Evolutionary conservation across 169 alveolate genomes (phyloP).

Genomic region (Plasmodium falciparum): DNA sequence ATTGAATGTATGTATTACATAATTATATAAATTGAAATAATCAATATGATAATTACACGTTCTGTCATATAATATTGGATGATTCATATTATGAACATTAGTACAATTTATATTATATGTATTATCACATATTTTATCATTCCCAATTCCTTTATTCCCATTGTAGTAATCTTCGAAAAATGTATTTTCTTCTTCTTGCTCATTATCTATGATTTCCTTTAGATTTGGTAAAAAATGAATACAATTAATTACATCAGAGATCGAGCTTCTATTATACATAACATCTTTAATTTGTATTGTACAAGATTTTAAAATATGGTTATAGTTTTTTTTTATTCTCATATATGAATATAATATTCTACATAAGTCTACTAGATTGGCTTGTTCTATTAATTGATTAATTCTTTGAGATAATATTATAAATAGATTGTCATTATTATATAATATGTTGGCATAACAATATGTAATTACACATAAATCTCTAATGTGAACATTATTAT

Average conservation of each 20-base stretch:
- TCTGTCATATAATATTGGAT: neutral
- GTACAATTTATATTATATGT: no score
- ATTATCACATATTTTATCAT: neutral
- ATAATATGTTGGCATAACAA: constrained; percentile 57
- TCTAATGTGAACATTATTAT: constrained; percentile 53
- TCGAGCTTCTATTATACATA: constrained; percentile 28
- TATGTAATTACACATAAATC: constrained; percentile 68
- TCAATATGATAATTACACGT: constrained; percentile 19
- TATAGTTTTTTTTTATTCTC: constrained; percentile 41
- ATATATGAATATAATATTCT: constrained; percentile 64
- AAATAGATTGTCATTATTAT: constrained; percentile 52
- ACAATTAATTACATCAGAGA: constrained; percentile 62
- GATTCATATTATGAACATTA: no score
- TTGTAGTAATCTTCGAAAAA: neutral
- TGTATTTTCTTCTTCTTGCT: neutral
- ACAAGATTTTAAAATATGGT: constrained; percentile 65
- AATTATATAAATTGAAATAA: constrained; percentile 46
- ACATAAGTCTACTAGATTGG: constrained; percentile 60
- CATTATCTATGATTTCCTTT: constrained; percentile 38
- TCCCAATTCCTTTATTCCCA: no score
- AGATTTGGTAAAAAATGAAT: constrained; percentile 69
- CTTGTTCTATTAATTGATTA: constrained; percentile 30
- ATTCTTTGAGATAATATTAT: constrained; percentile 69
- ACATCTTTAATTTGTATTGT: constrained; percentile 15
- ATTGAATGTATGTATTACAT: constrained; percentile 52